These are phyloP conservation scores for Trichoderma sp. DNA, from an alignment of 2,329 filamentous ascomycete species.

Conservation along the genomic window DNA sequence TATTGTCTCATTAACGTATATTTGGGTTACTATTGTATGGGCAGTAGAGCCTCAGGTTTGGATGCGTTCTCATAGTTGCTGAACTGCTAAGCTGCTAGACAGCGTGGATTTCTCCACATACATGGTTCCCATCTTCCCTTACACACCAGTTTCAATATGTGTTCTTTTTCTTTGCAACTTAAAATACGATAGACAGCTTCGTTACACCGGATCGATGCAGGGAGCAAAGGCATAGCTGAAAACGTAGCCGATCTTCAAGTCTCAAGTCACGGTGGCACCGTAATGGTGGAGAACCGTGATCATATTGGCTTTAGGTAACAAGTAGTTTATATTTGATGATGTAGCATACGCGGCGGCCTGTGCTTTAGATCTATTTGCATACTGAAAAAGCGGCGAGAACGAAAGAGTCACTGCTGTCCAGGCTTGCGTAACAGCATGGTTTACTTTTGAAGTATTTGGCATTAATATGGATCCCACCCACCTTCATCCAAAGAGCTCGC, in stretches of 20 bases:
- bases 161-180: background rate
- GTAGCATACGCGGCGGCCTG: background rate
- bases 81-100: no score
- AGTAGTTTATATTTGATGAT: background rate
- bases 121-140: background rate
- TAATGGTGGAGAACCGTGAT: background rate
- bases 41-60: background rate
- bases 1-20: background rate
- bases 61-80: background rate
- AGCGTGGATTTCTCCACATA: no score
- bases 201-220: background rate
- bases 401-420: no score
- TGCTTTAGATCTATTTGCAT: background rate
- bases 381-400: background rate
- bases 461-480: no score
- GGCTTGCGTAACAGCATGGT: no score
- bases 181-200: no score
- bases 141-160: background rate
- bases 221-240: background rate
- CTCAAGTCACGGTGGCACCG: background rate
- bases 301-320: background rate
- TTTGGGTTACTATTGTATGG: background rate
- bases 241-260: background rate
- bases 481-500: no score
- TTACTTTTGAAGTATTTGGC: no score